Conservation (phyloP, 768 basidiomycete genomes). For the Amanita exitialis region DNA sequence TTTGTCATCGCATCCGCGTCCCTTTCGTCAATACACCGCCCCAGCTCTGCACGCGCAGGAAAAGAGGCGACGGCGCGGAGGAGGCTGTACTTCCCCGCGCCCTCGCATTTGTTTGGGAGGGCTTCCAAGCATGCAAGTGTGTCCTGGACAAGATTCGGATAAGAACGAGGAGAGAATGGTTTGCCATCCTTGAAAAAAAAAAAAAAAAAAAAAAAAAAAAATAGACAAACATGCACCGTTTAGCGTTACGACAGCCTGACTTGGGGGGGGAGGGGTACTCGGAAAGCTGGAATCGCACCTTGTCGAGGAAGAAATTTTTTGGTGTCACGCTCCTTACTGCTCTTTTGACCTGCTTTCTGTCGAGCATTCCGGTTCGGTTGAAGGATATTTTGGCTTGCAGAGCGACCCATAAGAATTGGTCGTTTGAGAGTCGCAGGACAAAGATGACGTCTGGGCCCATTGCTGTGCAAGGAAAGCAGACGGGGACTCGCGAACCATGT, state of each 20-base stretch:
- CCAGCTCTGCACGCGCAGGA: slow-evolving; percentile 27
- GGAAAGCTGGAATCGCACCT: slow-evolving; percentile 16
- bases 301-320: slow-evolving; percentile 27
- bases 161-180: slow-evolving; percentile 21
- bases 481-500: slow-evolving; percentile 19
- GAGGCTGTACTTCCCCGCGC: slow-evolving; percentile 29
- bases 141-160: slow-evolving; percentile 20
- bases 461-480: slow-evolving; percentile 29
- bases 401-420: slow-evolving; percentile 29
- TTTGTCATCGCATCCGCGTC: background rate
- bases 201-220: too few relatives aligned
- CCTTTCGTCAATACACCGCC: slow-evolving; percentile 16
- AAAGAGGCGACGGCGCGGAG: slow-evolving; percentile 32
- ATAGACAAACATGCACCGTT: background rate
- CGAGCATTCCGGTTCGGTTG: slow-evolving; percentile 18
- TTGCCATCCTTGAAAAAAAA: slow-evolving; percentile 30
- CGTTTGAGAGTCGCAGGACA: slow-evolving; percentile 24
- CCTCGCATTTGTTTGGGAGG: slow-evolving; percentile 23
- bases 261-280: too few relatives aligned
- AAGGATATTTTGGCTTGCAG: slow-evolving; percentile 29
- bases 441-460: slow-evolving; percentile 38
- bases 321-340: slow-evolving; percentile 35
- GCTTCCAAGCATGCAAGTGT: slow-evolving; percentile 16
- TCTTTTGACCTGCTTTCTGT: slow-evolving; percentile 21
- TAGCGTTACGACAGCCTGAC: background rate